Conservation (phyloP, 148 eudicot genomes). For the Diospyros kaki region DNA sequence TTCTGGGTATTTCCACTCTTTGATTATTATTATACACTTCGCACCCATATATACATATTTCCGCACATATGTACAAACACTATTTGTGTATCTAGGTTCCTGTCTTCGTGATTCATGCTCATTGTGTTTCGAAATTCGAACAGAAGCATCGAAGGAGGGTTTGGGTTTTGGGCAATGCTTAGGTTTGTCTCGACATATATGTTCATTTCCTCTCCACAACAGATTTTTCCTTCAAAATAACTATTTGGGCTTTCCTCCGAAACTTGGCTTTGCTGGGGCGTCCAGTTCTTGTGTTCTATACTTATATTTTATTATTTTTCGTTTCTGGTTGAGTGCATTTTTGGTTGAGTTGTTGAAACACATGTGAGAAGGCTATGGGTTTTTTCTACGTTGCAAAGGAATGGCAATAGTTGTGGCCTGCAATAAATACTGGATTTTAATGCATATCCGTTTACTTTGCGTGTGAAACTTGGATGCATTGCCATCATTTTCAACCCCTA, state of each 20-base stretch:
- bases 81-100: slow-evolving; percentile 7
- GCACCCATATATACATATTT: too few relatives aligned
- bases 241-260: slow-evolving; percentile 2
- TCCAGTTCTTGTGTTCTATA: background rate
- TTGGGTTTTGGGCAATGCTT: slow-evolving; percentile 24
- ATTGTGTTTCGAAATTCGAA: slow-evolving; percentile 36
- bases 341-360: slow-evolving; percentile 20
- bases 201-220: slow-evolving; percentile 13
- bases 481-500: slow-evolving; percentile 9
- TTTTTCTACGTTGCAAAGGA: slow-evolving; percentile 17
- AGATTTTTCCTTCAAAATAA: slow-evolving; percentile 1
- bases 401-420: slow-evolving; percentile 22
- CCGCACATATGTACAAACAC: background rate
- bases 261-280: background rate
- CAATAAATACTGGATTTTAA: slow-evolving; percentile 14
- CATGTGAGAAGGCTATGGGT: slow-evolving; percentile 13
- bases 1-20: slow-evolving; percentile 32
- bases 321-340: slow-evolving; percentile 16
- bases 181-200: slow-evolving; percentile 33
- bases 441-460: slow-evolving; percentile 24
- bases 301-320: background rate
- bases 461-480: slow-evolving; percentile 26
- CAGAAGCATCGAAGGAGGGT: slow-evolving; percentile 37
- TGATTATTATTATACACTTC: slow-evolving; percentile 5
- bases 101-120: slow-evolving; percentile 20